Percentiles rank a stretch among this genome's conserved stretches.
Evolutionary conservation across 371 early-diverging fungal genomes (phyloP).

Genomic region (Globomyces sp.): DNA sequence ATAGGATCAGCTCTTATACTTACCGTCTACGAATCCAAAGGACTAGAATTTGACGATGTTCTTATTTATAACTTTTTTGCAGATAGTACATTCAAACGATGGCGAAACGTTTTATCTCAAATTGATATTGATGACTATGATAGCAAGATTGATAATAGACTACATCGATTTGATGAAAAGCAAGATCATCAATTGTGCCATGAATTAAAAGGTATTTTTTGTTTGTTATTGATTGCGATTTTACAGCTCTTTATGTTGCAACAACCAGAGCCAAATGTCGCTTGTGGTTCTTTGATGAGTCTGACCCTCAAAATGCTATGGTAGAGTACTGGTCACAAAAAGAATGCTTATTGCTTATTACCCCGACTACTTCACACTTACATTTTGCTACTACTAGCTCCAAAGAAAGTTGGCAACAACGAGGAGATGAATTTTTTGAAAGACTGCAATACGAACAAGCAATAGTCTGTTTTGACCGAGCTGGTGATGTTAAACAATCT

Average conservation of each 20-base stretch:
- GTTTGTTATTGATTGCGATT: no score
- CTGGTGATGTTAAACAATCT: not conserved
- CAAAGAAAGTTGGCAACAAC: not conserved
- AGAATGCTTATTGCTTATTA: no score
- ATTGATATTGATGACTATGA: not conserved
- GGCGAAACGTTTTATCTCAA: not conserved
- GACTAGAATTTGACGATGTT: constrained; percentile 30
- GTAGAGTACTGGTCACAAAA: no score
- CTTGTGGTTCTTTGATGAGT: not conserved
- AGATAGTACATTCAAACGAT: not conserved
- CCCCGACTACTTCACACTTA: no score
- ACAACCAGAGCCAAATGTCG: not conserved
- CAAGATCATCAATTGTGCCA: not conserved
- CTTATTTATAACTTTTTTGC: constrained; percentile 19
- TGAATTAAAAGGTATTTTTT: not conserved
- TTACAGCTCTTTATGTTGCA: not conserved
- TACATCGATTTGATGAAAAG: not conserved
- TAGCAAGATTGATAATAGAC: no score
- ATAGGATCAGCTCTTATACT: constrained; percentile 11
- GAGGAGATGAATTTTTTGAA: not conserved
- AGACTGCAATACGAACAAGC: not conserved
- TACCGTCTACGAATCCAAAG: constrained; percentile 26
- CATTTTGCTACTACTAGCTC: not conserved
- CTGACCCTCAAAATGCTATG: no score
- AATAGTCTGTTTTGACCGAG: not conserved